A percentile compares a stretch with the other conserved stretches of the same genome.
These are phyloP conservation scores for Albizia julibrissin DNA, from an alignment of 306 rosid species.

Conservation along the genomic window DNA sequence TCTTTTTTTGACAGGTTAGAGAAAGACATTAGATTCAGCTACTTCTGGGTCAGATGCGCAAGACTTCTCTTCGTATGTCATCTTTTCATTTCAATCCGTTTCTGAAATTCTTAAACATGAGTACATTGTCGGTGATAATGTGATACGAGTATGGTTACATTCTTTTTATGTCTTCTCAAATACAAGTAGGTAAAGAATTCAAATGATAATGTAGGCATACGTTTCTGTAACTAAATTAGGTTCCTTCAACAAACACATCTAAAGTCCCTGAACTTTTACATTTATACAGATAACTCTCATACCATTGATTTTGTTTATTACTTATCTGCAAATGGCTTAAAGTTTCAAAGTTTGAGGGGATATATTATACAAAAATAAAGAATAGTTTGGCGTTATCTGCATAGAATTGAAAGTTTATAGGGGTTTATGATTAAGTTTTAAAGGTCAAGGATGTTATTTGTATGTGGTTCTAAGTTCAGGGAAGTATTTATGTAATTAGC, in stretches of 20 bases:
- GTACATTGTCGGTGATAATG: background rate
- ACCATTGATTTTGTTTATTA: too few relatives aligned
- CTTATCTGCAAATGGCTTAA: too few relatives aligned
- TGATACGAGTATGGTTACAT: background rate
- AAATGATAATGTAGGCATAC: background rate
- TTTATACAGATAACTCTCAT: too few relatives aligned
- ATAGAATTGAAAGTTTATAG: too few relatives aligned
- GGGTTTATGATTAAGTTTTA: too few relatives aligned
- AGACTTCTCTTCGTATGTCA: conserved; percentile 77
- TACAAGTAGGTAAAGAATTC: background rate
- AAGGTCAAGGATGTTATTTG: too few relatives aligned
- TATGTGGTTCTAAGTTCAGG: too few relatives aligned
- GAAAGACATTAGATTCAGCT: conserved; percentile 93
- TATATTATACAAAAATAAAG: too few relatives aligned
- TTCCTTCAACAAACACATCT: background rate
- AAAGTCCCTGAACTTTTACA: too few relatives aligned
- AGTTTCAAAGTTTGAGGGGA: too few relatives aligned
- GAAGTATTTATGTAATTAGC: too few relatives aligned
- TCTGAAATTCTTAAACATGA: background rate
- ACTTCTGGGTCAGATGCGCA: conserved; percentile 85
- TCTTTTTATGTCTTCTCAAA: background rate
- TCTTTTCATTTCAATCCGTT: background rate
- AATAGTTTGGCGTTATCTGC: too few relatives aligned
- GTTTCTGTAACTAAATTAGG: background rate
- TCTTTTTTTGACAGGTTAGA: conserved; percentile 64